Conservation (phyloP, 768 basidiomycete species). For the Rubroboletus satanas region DNA sequence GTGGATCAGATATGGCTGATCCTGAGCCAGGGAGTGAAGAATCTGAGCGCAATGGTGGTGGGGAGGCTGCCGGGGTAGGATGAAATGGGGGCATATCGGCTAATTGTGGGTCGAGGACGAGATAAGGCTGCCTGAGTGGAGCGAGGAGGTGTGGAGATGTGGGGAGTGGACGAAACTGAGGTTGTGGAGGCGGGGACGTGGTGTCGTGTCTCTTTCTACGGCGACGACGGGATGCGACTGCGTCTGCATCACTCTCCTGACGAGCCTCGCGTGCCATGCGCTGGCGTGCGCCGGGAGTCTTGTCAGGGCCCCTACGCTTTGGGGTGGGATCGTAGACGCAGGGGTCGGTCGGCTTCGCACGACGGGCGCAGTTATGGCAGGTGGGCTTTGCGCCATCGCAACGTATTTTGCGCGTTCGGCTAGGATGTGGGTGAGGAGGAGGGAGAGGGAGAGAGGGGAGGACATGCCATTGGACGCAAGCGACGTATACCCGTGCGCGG, state of each 20-base stretch:
- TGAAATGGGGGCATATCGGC: slow-evolving; percentile 17
- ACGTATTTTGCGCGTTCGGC: slow-evolving; percentile 74
- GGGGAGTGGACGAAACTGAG: neutral
- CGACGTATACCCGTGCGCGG: slow-evolving; percentile 71
- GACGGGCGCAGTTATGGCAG: slow-evolving; percentile 69
- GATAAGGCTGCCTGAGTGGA: slow-evolving; percentile 6
- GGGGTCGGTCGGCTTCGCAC: slow-evolving; percentile 40
- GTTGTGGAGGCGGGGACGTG: neutral
- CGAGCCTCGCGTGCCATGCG: slow-evolving; percentile 44
- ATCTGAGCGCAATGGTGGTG: neutral
- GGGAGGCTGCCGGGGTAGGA: neutral
- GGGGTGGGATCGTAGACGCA: slow-evolving; percentile 70
- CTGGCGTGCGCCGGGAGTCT: slow-evolving; percentile 74
- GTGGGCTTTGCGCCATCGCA: slow-evolving; percentile 78
- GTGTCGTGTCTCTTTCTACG: slow-evolving; percentile 17
- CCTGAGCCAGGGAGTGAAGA: slow-evolving; percentile 3
- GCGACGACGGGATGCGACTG: slow-evolving; percentile 21
- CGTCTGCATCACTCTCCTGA: slow-evolving; percentile 32
- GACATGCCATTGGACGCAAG: slow-evolving; percentile 71
- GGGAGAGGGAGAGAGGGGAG: neutral
- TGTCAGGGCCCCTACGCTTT: slow-evolving; percentile 79
- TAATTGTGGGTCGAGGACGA: slow-evolving; percentile 27
- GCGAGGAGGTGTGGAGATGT: neutral
- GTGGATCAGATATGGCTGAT: slow-evolving; percentile 8
- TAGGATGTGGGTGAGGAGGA: slow-evolving; percentile 26